Conservation (phyloP, 2,329 filamentous ascomycete genomes). For the Aspergillus fischeri region DNA sequence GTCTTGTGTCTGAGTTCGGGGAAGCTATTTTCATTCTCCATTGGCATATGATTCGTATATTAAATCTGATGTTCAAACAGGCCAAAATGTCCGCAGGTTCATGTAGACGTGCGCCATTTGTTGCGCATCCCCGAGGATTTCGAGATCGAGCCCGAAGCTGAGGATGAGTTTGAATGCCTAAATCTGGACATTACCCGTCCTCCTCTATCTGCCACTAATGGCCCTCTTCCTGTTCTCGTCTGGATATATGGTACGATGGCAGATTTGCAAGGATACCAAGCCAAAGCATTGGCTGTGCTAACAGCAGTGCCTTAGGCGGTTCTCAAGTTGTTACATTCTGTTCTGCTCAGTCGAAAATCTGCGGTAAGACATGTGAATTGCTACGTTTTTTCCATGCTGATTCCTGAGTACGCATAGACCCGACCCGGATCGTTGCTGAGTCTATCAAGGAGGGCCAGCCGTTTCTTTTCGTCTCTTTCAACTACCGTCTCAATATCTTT, state of each 20-base stretch:
- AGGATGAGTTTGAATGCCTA: slow-evolving; percentile 44
- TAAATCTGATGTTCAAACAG: slow-evolving; percentile 20
- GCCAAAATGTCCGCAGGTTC: slow-evolving; percentile 41
- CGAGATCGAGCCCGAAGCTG: slow-evolving; percentile 23
- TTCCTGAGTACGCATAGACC: slow-evolving; percentile 22
- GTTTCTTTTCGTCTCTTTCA: slow-evolving; percentile 41
- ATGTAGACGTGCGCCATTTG: slow-evolving; percentile 42
- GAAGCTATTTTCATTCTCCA: not conserved
- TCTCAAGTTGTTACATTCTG: slow-evolving; percentile 46
- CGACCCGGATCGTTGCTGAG: slow-evolving; percentile 32
- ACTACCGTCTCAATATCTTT: slow-evolving; percentile 45
- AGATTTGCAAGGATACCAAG: too few species aligned
- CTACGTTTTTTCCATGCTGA: not conserved
- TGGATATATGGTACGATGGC: slow-evolving; percentile 42
- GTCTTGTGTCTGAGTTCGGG: not conserved
- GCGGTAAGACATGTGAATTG: slow-evolving; percentile 27
- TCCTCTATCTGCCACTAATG: not conserved
- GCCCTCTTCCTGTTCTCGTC: slow-evolving; percentile 37
- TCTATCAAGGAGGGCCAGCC: slow-evolving; percentile 33
- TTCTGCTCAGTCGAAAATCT: slow-evolving; percentile 39
- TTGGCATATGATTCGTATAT: not conserved
- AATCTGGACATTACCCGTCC: slow-evolving; percentile 42
- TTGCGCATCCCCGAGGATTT: slow-evolving; percentile 39
- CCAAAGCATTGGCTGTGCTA: not conserved
- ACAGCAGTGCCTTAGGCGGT: slow-evolving; percentile 24